A percentile compares a stretch with the other conserved stretches of the same genome.
Evolutionary conservation across 805 yeast species (phyloP).

Genomic region (Yarrowia keelungensis): DNA sequence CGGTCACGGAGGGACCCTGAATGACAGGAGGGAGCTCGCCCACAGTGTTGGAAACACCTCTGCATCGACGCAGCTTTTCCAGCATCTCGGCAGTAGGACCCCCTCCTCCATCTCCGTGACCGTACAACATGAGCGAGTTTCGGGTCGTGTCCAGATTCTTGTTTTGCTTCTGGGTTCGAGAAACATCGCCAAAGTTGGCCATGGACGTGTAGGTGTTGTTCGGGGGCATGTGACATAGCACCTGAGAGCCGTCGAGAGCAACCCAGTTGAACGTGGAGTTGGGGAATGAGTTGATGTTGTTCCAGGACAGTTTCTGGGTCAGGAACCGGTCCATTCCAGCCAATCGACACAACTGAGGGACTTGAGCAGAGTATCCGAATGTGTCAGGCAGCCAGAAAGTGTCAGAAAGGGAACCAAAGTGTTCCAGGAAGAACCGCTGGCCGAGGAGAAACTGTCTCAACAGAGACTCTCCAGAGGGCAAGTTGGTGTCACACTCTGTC

Average conservation of each 20-base stretch:
- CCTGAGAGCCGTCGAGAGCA: constrained; percentile 92
- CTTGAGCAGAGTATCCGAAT: constrained; percentile 93
- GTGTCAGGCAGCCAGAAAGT: constrained; percentile 97
- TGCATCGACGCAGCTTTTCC: constrained; percentile 87
- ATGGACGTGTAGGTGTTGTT: constrained; percentile 93
- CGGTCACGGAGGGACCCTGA: constrained; percentile 78
- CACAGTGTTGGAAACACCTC: constrained; percentile 83
- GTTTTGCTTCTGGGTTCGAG: constrained; percentile 78
- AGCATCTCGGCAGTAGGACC: constrained; percentile 95
- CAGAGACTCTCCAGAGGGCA: constrained; percentile 93
- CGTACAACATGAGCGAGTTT: constrained; percentile 80
- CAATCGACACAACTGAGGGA: constrained; percentile 89
- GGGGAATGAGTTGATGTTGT: constrained; percentile 90
- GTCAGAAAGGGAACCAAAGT: constrained; percentile 77
- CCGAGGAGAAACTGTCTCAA: constrained; percentile 89
- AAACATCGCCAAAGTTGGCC: constrained; percentile 92
- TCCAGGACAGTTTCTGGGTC: constrained; percentile 96
- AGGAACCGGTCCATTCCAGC: constrained; percentile 85
- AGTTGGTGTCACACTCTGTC: constrained; percentile 96
- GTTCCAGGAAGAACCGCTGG: constrained; percentile 78
- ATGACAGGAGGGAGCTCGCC: constrained; percentile 84
- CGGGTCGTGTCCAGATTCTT: constrained; percentile 82
- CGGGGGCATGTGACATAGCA: constrained; percentile 97
- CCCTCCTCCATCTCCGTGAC: constrained; percentile 99
- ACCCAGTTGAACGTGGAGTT: constrained; percentile 93